Conservation (phyloP, 179 eudicot species). For the Camellia oleifera region DNA sequence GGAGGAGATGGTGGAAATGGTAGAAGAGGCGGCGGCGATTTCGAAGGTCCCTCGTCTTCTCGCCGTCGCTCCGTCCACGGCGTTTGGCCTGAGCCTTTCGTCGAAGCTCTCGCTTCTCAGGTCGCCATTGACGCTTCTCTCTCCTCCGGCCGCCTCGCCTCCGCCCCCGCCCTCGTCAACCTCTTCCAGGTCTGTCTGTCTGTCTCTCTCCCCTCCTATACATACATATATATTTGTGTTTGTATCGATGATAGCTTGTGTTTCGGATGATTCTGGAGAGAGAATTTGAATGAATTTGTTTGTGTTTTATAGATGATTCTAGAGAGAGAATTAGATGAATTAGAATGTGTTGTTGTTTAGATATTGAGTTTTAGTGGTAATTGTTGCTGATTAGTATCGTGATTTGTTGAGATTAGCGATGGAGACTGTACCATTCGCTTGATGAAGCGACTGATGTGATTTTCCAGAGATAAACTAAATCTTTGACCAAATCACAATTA, state of each 20-base stretch:
- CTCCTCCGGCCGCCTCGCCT: constrained; percentile 54
- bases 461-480: constrained; percentile 11
- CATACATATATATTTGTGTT: background rate
- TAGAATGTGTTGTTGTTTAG: background rate
- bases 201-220: background rate
- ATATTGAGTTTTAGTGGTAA: background rate
- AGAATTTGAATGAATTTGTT: background rate
- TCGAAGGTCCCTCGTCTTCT: constrained; percentile 39
- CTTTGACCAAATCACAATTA: constrained; percentile 24
- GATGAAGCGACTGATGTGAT: constrained; percentile 7
- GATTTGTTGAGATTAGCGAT: background rate
- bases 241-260: background rate
- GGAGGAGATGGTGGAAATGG: constrained; percentile 19
- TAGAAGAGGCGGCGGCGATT: constrained; percentile 19
- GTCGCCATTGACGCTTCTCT: constrained; percentile 52
- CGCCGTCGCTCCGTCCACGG: constrained; percentile 35
- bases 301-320: background rate
- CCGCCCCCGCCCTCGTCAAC: constrained; percentile 61
- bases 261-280: background rate
- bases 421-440: background rate
- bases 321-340: constrained; percentile 4
- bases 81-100: constrained; percentile 87
- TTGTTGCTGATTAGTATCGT: background rate
- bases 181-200: constrained; percentile 58
- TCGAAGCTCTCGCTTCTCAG: constrained; percentile 67